Conservation (phyloP, 2,329 filamentous ascomycete genomes). For the Hypoxylon sp. region DNA sequence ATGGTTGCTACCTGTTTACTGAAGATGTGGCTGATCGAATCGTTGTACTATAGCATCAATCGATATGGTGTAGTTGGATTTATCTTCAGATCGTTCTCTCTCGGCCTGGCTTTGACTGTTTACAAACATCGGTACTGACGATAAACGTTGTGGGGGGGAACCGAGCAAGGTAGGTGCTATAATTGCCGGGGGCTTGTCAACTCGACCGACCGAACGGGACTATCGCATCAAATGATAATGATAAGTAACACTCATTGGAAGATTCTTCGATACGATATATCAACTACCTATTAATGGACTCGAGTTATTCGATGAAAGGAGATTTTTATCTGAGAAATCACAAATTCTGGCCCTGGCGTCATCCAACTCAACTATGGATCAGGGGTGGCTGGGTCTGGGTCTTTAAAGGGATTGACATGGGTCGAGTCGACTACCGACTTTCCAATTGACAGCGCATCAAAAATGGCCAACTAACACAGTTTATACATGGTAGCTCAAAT, state of each 20-base stretch:
- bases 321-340: no score
- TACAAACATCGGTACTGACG: constrained; percentile 14
- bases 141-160: constrained; percentile 2
- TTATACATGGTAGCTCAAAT: constrained; percentile 7
- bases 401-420: constrained; percentile 21
- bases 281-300: no score
- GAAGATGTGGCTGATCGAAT: neutral
- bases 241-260: no score
- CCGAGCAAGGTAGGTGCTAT: no score
- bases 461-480: constrained; percentile 6
- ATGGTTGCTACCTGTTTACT: constrained; percentile 44
- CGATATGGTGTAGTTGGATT: no score
- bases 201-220: constrained; percentile 6
- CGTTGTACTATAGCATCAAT: no score
- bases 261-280: no score
- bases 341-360: constrained; percentile 7
- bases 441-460: constrained; percentile 27
- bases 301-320: no score
- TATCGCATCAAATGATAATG: constrained; percentile 14
- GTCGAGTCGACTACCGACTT: constrained; percentile 8
- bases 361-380: constrained; percentile 14
- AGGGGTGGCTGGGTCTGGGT: constrained; percentile 12
- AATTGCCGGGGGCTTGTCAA: no score
- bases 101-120: no score
- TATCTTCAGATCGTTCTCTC: no score